phyloP scores from a whole-genome alignment of 805 yeast species.

The Teunomyces panamensis region DNA sequence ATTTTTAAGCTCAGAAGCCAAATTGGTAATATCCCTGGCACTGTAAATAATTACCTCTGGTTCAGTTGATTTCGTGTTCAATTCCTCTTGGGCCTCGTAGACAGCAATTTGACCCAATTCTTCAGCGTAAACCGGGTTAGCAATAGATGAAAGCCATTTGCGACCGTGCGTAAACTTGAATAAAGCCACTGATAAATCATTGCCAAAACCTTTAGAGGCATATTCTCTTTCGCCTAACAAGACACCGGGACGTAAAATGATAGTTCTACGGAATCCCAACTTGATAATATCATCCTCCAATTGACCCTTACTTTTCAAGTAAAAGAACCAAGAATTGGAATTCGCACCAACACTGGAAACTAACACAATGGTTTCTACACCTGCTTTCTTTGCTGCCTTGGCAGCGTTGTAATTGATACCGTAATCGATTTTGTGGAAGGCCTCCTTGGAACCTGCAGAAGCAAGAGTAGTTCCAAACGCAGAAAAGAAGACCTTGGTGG shows the following conservation, averaged over 20 bases:
- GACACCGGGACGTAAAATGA: constrained; percentile 76
- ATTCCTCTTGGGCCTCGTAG: constrained; percentile 8
- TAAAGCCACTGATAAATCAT: constrained; percentile 26
- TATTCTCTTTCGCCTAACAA: constrained; percentile 60
- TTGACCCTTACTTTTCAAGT: constrained; percentile 68
- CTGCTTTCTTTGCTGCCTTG: constrained; percentile 66
- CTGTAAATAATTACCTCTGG: constrained; percentile 22
- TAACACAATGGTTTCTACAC: constrained; percentile 64
- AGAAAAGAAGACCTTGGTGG: constrained; percentile 49
- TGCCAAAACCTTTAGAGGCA: constrained; percentile 35
- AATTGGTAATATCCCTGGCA: constrained; percentile 16
- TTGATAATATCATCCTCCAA: constrained; percentile 65
- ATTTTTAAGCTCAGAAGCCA: constrained; percentile 12
- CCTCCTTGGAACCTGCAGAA: constrained; percentile 68
- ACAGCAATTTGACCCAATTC: constrained; percentile 64
- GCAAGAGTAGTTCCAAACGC: constrained; percentile 76
- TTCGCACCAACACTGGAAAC: constrained; percentile 68
- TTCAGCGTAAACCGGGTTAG: constrained; percentile 53
- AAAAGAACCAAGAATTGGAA: constrained; percentile 54
- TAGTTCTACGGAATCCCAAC: constrained; percentile 64
- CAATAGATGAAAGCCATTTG: constrained; percentile 7
- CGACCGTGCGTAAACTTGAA: constrained; percentile 23
- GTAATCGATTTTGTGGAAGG: constrained; percentile 69
- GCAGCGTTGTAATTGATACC: constrained; percentile 70
- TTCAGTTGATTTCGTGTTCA: constrained; percentile 1